These are phyloP conservation scores for Suillus subalutaceus DNA, from an alignment of 768 basidiomycete species.

Conservation along the genomic window DNA sequence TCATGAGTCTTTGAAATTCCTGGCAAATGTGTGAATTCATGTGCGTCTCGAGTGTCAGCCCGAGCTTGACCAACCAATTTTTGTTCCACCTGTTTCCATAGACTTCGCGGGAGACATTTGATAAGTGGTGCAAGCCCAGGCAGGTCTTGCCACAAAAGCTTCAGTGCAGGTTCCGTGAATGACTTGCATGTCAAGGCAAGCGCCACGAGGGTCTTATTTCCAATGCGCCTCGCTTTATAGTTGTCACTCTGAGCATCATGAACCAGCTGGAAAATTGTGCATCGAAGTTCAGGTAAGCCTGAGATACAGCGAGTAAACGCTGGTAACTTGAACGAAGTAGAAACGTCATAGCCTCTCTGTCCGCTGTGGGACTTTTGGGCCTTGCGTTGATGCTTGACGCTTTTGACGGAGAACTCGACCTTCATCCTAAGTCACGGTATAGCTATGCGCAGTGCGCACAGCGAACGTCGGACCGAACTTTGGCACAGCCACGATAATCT, in stretches of 20 bases:
- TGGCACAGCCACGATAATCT: no score
- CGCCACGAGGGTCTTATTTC: background rate
- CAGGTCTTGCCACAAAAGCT: slow-evolving; percentile 10
- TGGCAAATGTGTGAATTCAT: background rate
- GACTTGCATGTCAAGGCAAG: slow-evolving; percentile 15
- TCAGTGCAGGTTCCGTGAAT: slow-evolving; percentile 13
- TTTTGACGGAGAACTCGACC: background rate
- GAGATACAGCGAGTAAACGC: background rate
- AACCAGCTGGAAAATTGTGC: background rate
- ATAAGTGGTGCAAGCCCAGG: slow-evolving; percentile 5
- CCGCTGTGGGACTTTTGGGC: background rate
- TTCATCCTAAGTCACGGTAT: background rate
- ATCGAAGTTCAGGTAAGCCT: background rate
- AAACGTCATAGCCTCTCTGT: no score
- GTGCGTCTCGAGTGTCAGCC: background rate
- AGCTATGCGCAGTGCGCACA: no score
- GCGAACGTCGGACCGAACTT: no score
- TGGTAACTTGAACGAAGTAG: background rate
- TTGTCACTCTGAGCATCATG: no score
- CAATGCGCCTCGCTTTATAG: no score
- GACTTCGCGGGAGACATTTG: slow-evolving; percentile 6
- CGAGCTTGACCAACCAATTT: background rate
- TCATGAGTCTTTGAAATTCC: background rate
- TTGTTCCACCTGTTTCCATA: background rate
- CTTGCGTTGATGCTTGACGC: background rate